A percentile compares a stretch with the other conserved stretches of the same genome.
Conservation (phyloP, 202 grass and related monocot genomes). For the Setaria italica region DNA sequence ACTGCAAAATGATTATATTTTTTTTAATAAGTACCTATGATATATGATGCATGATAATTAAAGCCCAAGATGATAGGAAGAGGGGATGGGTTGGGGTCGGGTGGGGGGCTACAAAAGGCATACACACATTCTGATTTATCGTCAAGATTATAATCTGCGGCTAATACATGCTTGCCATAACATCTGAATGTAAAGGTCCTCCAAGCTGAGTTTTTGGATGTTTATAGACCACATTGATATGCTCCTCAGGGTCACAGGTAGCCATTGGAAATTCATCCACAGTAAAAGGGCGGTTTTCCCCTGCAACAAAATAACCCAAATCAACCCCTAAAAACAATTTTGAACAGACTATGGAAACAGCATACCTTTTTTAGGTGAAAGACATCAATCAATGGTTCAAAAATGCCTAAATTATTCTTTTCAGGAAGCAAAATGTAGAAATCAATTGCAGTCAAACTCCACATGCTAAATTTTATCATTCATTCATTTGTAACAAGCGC, state of each 20-base stretch:
- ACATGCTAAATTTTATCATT: too few species aligned
- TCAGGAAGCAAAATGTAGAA: too few species aligned
- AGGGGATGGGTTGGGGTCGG: too few species aligned
- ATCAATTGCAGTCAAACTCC: too few species aligned
- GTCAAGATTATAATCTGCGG: not conserved
- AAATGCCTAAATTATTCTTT: too few species aligned
- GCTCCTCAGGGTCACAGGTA: constrained; percentile 11
- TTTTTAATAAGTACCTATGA: too few species aligned
- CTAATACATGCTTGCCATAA: not conserved
- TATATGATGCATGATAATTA: too few species aligned
- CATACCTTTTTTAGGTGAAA: too few species aligned
- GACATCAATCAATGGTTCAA: too few species aligned
- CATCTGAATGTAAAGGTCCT: not conserved
- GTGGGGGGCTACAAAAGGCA: not conserved
- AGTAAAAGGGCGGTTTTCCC: not conserved
- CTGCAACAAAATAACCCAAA: not conserved
- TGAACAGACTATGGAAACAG: too few species aligned
- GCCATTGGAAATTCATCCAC: not conserved
- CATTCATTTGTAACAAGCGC: too few species aligned
- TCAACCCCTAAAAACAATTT: not conserved
- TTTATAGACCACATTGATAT: not conserved
- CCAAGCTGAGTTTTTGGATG: not conserved
- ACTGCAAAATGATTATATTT: constrained; percentile 7
- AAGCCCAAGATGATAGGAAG: too few species aligned
- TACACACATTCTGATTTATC: constrained; percentile 23